phyloP scores from a whole-genome alignment of 208 protist species.

The Crithidia sp. region DNA sequence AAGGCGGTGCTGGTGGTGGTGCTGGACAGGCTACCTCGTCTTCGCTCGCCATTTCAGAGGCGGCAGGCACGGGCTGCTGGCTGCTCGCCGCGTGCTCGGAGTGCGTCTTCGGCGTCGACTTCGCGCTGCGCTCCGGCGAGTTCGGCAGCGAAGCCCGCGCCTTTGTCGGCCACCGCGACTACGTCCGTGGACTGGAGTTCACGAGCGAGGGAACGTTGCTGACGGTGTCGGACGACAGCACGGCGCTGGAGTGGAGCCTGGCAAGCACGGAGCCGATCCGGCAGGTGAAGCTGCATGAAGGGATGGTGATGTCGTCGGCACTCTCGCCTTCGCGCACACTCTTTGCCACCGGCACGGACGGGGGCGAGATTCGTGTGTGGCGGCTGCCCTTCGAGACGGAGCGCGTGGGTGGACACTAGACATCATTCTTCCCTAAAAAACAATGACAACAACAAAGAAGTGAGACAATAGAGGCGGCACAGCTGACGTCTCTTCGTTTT shows the following conservation, averaged over 20 bases:
- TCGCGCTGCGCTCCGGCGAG: conserved; percentile 37
- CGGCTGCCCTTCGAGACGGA: conserved; percentile 70
- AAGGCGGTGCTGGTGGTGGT: conserved; percentile 3
- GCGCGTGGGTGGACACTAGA: conserved; percentile 31
- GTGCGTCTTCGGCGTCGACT: conserved; percentile 74
- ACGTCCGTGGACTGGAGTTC: conserved; percentile 85
- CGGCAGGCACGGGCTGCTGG: conserved; percentile 46
- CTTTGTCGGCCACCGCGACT: conserved; percentile 79
- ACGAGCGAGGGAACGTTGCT: conserved; percentile 55
- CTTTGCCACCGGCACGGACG: conserved; percentile 76
- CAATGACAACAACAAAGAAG: background rate
- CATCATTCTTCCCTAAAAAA: background rate
- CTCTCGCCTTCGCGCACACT: conserved; percentile 41
- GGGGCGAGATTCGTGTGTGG: conserved; percentile 81
- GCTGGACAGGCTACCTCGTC: background rate
- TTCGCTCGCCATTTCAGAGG: conserved; percentile 4
- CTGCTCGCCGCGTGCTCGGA: conserved; percentile 84
- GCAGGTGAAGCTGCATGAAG: conserved; percentile 80
- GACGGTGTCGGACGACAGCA: conserved; percentile 84
- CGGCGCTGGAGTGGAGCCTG: conserved; percentile 77
- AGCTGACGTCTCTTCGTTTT: background rate
- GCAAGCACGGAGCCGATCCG: conserved; percentile 48
- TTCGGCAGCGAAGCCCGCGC: conserved; percentile 53
- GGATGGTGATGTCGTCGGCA: conserved; percentile 79
- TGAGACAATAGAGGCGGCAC: background rate